Evolutionary conservation across 768 basidiomycete species (phyloP).

Genomic region (Suillus bovinus): DNA sequence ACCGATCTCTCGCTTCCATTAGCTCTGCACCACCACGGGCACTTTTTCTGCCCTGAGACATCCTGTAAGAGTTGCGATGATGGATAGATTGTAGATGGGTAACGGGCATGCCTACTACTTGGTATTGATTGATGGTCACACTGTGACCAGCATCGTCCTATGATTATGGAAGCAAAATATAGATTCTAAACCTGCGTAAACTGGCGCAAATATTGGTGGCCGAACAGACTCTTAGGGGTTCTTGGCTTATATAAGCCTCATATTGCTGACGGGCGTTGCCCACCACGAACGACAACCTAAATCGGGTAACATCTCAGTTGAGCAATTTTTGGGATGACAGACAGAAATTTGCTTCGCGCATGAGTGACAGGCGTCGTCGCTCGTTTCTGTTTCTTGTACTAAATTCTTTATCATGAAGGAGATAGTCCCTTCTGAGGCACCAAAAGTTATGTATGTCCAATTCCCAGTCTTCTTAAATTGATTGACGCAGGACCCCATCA

Average conservation of each 20-base stretch:
- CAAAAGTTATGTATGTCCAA: conserved; percentile 73
- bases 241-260: no score
- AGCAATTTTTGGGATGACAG: no score
- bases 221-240: no score
- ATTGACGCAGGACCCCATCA: conserved; percentile 33
- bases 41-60: not conserved
- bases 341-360: not conserved
- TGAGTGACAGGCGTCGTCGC: not conserved
- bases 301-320: no score
- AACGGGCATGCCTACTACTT: not conserved
- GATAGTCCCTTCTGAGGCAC: conserved; percentile 72
- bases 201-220: no score
- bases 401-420: conserved; percentile 60
- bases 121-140: not conserved
- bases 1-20: not conserved
- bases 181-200: no score
- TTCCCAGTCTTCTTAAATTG: not conserved
- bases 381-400: not conserved
- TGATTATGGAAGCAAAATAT: no score
- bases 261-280: no score
- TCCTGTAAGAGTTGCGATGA: not conserved
- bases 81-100: not conserved
- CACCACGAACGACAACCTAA: no score
- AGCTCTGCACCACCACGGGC: not conserved
- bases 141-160: not conserved